Conservation (phyloP, 2,329 filamentous ascomycete genomes). For the Penicillium vulpinum region DNA sequence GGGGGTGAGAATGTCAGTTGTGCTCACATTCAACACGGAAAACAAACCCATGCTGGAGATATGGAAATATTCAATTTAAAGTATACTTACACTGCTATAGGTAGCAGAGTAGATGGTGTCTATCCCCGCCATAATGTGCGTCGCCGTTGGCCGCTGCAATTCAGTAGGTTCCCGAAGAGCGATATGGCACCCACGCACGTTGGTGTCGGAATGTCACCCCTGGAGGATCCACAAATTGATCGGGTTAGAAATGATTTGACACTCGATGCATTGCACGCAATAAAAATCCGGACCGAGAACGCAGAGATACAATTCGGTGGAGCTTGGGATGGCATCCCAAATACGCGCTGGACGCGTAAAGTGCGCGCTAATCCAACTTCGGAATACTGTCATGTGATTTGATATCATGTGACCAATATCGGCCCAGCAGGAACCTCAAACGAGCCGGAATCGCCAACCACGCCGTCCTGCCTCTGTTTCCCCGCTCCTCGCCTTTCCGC, state of each 20-base stretch:
- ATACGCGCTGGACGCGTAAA: constrained; percentile 45
- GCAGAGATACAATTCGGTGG: constrained; percentile 36
- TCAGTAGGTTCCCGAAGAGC: constrained; percentile 26
- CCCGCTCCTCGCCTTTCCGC: constrained; percentile 17
- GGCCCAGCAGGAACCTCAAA: constrained; percentile 31
- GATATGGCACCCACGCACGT: constrained; percentile 16
- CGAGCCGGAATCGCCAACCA: constrained; percentile 31
- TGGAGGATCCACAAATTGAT: constrained; percentile 16
- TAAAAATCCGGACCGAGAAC: constrained; percentile 15
- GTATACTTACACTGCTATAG: constrained; percentile 60
- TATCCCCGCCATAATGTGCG: constrained; percentile 36
- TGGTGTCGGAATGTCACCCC: constrained; percentile 8
- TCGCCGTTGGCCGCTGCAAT: constrained; percentile 22
- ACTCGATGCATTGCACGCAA: constrained; percentile 18
- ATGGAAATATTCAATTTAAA: not conserved
- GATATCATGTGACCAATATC: constrained; percentile 21
- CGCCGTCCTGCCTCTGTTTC: constrained; percentile 21
- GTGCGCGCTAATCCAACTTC: constrained; percentile 32
- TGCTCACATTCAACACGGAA: not conserved
- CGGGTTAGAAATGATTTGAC: constrained; percentile 11
- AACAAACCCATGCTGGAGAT: not conserved
- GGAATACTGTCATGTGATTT: constrained; percentile 16
- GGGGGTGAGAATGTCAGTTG: constrained; percentile 10
- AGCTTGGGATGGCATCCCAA: constrained; percentile 25
- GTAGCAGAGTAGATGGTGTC: constrained; percentile 62